Evolutionary conservation across 441 rosid genomes (phyloP).

Genomic region (Erodium trifolium): DNA sequence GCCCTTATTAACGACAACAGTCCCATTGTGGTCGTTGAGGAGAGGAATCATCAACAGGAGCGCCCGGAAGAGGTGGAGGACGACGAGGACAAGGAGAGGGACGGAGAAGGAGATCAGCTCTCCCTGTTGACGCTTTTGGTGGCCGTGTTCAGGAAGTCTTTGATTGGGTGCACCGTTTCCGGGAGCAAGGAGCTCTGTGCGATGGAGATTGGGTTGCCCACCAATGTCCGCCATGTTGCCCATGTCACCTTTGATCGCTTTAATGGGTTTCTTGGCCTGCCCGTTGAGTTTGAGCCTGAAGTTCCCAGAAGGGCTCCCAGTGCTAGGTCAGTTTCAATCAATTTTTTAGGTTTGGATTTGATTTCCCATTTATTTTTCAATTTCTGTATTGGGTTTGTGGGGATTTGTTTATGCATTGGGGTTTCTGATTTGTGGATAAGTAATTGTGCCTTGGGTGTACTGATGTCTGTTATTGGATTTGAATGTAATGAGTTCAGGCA

Average conservation of each 20-base stretch:
- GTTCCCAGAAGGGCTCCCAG: conserved; percentile 65
- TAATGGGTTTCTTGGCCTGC: conserved; percentile 90
- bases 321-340: conserved; percentile 47
- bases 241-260: conserved; percentile 91
- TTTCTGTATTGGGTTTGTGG: background rate
- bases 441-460: background rate
- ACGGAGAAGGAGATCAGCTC: conserved; percentile 9
- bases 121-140: conserved; percentile 25
- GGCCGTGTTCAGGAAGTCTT: conserved; percentile 66
- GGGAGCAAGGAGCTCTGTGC: conserved; percentile 36
- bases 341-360: background rate
- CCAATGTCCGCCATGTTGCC: conserved; percentile 79
- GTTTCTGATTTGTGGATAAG: conserved; percentile 2
- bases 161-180: conserved; percentile 52
- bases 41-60: conserved; percentile 6
- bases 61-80: background rate
- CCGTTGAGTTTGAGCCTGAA: conserved; percentile 79
- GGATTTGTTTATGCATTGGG: background rate
- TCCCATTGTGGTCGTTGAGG: background rate
- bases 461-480: background rate
- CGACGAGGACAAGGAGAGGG: conserved; percentile 1
- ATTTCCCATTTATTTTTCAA: background rate
- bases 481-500: background rate
- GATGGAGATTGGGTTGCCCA: conserved; percentile 80
- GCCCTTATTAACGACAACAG: conserved; percentile 32